Evolutionary conservation across 495 filamentous ascomycete genomes (phyloP), one percentile per base, ranked within the genome.

Genomic region (Baudoinia panamericana): DNA sequence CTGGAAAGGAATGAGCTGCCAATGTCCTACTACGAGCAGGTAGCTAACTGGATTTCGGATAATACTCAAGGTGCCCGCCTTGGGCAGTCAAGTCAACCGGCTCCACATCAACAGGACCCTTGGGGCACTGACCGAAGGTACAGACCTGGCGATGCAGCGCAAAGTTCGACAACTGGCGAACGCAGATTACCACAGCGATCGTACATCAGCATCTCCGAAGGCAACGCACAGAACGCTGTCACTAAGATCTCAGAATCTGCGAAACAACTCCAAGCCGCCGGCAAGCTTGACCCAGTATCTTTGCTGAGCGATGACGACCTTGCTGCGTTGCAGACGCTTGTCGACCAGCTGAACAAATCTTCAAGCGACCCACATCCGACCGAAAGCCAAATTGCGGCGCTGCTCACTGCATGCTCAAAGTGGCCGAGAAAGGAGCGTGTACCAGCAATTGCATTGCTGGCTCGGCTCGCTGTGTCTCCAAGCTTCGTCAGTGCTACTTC

Each of bases 1-100:
- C 81, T 96, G 20, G 69, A 75, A 42, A 78, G 87, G 50, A 95
- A 99, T 46, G 82, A 94, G 52, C 73, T 95, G 0, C 80, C 90
- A 15, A 78, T 94, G 44, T 75, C 71, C 4, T 96, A 96, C 53
- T 66, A 95, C 12, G 92, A 96, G 46, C 82, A 88, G 54, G 86
- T 96, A 21, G 85, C 88, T 4, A 80, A 88, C 48, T 99, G 95
- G 61, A 95, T 99, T 52, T 72, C 80, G 15, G 66, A 76, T 39
- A 96, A 96, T 55, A 90, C 86, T 5, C 69, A 87, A 58, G 90
- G 86, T 11, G 80, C 85, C 13, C 81, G 76, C 1, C 64, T 94
- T 16, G 88, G 84, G 8, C 68, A 69, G 52, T 52, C 64, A 34
- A 17, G n/a, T n/a, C 39, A 30, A 12, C 26, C 17, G 11, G 13